phyloP scores from a whole-genome alignment of 2,329 filamentous ascomycete species.

The Fusarium sulawesiense region DNA sequence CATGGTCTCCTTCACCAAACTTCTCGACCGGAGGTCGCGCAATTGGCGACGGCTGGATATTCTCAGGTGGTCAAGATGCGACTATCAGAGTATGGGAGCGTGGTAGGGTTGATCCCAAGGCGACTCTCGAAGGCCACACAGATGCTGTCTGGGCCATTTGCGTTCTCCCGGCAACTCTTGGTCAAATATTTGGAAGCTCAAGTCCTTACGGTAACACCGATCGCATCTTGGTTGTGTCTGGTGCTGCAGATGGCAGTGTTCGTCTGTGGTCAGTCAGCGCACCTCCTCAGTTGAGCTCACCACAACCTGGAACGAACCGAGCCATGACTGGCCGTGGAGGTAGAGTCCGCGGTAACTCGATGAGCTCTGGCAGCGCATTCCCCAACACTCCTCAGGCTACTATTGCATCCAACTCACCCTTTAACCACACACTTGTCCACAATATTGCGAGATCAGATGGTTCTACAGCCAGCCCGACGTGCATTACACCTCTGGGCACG shows the following conservation, averaged over 20 bases:
- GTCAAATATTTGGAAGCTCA: slow-evolving; percentile 80
- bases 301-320: slow-evolving; percentile 74
- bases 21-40: slow-evolving; percentile 90
- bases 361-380: slow-evolving; percentile 93
- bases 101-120: slow-evolving; percentile 93
- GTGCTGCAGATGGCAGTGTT: slow-evolving; percentile 89
- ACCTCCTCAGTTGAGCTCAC: slow-evolving; percentile 86
- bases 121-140: slow-evolving; percentile 91
- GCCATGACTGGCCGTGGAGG: slow-evolving; percentile 70
- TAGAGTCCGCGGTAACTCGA: slow-evolving; percentile 87
- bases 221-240: slow-evolving; percentile 89
- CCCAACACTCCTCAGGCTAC: slow-evolving; percentile 91
- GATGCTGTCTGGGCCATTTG: slow-evolving; percentile 97
- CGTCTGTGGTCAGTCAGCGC: slow-evolving; percentile 95
- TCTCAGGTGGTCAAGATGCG: slow-evolving; percentile 94
- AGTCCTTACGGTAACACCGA: slow-evolving; percentile 83
- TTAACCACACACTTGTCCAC: slow-evolving; percentile 88
- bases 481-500: slow-evolving; percentile 87
- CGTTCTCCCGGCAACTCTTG: slow-evolving; percentile 86
- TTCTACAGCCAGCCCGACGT: slow-evolving; percentile 81
- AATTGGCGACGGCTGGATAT: slow-evolving; percentile 96
- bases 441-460: slow-evolving; percentile 79
- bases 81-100: slow-evolving; percentile 96
- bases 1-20: slow-evolving; percentile 87
- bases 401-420: slow-evolving; percentile 84